Conservation (phyloP, 139 green algal genomes). For the Closterium sp. region DNA sequence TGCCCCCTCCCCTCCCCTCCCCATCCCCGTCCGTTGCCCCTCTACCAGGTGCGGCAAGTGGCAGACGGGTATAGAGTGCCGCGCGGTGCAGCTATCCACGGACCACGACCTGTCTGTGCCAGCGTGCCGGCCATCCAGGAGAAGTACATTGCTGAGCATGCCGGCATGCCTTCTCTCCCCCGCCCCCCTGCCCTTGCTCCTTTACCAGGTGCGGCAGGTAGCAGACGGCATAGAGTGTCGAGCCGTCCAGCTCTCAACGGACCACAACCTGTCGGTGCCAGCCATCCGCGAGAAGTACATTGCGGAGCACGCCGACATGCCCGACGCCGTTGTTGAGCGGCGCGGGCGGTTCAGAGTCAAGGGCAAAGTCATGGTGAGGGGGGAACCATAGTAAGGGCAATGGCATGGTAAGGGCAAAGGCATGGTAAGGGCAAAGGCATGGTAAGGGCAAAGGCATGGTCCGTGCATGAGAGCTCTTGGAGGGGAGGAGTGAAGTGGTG, state of each 20-base stretch:
- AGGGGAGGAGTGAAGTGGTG: too few relatives aligned
- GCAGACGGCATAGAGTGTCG: background rate
- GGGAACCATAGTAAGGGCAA: too few relatives aligned
- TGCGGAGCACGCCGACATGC: slow-evolving; percentile 9
- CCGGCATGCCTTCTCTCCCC: background rate
- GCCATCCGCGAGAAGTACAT: background rate
- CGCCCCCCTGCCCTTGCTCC: too few relatives aligned
- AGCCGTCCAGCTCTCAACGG: background rate
- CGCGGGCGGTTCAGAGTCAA: slow-evolving; percentile 2
- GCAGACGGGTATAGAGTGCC: background rate
- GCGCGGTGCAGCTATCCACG: background rate
- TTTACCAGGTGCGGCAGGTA: background rate
- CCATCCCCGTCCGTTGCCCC: too few relatives aligned
- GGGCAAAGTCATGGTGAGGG: slow-evolving; percentile 7
- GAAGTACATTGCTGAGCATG: background rate
- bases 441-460: too few relatives aligned
- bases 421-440: too few relatives aligned
- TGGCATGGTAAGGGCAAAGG: too few relatives aligned
- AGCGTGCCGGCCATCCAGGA: background rate
- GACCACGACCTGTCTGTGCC: background rate
- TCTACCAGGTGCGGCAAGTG: background rate
- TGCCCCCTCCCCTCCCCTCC: background rate
- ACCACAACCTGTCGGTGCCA: background rate
- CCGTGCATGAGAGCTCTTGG: too few relatives aligned
- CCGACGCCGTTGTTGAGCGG: background rate